Evolutionary conservation across 805 yeast species (phyloP), one percentile per base, ranked within the genome.

Genomic region (Candida chauliodis): DNA sequence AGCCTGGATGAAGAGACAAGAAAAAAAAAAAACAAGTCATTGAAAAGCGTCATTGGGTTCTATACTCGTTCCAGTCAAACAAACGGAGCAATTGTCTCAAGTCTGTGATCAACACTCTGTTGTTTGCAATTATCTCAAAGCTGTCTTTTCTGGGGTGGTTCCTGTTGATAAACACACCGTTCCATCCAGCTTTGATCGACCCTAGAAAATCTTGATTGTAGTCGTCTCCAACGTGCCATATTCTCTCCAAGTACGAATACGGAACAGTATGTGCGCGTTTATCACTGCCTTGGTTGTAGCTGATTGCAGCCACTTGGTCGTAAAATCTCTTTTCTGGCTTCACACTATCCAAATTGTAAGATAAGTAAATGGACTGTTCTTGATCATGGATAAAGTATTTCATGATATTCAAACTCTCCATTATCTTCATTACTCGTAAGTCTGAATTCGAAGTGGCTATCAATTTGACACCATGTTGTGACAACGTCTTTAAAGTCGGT

Each of bases 181-280:
- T 77, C 77, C 87, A 75, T 0, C 89, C 89, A 1, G 81, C 69
- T 18, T 56, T 53, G 13, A 61, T 53, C 0, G 81, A 66, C 2
- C 79, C 83, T 10, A 61, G 49, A 39, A 74, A 62, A 52, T 83
- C 91, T 36, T 76, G 75, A 6, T 57, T 58, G 25, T 66, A 54
- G 45, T 74, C 78, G 51, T 83, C 90, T 0, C 91, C 91, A 34
- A 81, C 59, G 52, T 83, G 91, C 85, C 84, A 81, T 34, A 50
- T 48, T 13, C 46, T 51, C 18, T 49, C 51, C 14, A 59, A 32
- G 28, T 30, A 36, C n/a, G 15, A 4, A 6, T 8, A 41, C 41
- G 26, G 45, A 38, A 17, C 38, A 17, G 14, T 30, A 20, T 9
- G 8, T 45, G 38, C 24, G 59, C 40, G 36, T 5, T 8, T 24